Conservation (phyloP, 352 stramenopile species). For the Lagenidium giganteum region DNA sequence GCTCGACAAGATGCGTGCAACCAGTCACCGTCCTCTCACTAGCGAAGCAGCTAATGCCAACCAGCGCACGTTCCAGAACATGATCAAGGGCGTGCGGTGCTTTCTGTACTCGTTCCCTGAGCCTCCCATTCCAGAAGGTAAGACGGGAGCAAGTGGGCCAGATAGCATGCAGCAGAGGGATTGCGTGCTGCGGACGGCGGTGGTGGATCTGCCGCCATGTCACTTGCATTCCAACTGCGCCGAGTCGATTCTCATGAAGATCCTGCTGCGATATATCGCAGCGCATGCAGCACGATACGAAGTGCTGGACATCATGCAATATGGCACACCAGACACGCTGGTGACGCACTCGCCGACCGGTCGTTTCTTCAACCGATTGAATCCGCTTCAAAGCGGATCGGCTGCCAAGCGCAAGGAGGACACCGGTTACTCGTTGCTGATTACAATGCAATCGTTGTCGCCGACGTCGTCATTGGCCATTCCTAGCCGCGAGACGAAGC, state of each 20-base stretch:
- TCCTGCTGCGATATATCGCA: slow-evolving; percentile 82
- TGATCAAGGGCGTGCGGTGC: slow-evolving; percentile 73
- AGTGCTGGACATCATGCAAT: slow-evolving; percentile 78
- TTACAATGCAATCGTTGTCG: slow-evolving; percentile 64
- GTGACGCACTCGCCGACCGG: slow-evolving; percentile 69
- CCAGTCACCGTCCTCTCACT: too few relatives aligned
- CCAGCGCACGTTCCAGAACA: slow-evolving; percentile 54
- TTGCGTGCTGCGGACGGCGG: slow-evolving; percentile 43
- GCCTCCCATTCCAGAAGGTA: slow-evolving; percentile 8
- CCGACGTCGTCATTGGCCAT: slow-evolving; percentile 19
- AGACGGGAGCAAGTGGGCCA: slow-evolving; percentile 7
- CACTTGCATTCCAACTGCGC: slow-evolving; percentile 67
- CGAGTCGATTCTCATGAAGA: slow-evolving; percentile 68
- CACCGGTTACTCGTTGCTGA: slow-evolving; percentile 65
- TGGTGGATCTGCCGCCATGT: slow-evolving; percentile 48
- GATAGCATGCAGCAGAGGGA: slow-evolving; percentile 23
- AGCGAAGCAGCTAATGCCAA: too few relatives aligned
- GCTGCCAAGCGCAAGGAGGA: slow-evolving; percentile 1
- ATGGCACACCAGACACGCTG: slow-evolving; percentile 79
- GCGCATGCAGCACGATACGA: slow-evolving; percentile 79
- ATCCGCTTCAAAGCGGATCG: slow-evolving; percentile 2
- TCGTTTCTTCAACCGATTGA: slow-evolving; percentile 72
- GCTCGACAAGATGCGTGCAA: too few relatives aligned
- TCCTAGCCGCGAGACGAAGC: slow-evolving; percentile 33
- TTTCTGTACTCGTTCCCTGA: slow-evolving; percentile 29